A percentile compares a stretch with the other conserved stretches of the same genome.
phyloP scores from a whole-genome alignment of 2,329 filamentous ascomycete genomes.

The Didymella pomorum region DNA sequence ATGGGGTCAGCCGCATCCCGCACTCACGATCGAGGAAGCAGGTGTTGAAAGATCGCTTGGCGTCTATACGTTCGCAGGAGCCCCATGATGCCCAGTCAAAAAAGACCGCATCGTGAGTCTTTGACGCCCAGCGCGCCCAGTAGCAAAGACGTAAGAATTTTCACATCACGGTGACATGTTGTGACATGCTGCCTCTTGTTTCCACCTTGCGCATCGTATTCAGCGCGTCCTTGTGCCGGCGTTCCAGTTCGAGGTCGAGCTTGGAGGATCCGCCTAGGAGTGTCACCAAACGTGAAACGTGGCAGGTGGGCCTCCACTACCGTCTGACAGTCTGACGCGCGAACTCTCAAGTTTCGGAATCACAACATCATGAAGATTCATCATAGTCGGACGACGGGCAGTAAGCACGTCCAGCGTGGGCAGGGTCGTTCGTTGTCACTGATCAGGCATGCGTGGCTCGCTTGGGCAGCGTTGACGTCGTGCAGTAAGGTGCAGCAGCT shows the following conservation, averaged over 20 bases:
- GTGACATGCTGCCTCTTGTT: neutral
- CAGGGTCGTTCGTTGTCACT: constrained; percentile 8
- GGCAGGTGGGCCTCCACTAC: constrained; percentile 27
- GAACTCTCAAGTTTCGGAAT: constrained; percentile 12
- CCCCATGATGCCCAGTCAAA: neutral
- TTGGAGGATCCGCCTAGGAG: constrained; percentile 14
- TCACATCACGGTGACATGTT: neutral
- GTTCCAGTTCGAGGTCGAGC: neutral
- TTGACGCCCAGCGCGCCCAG: neutral
- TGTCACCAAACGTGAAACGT: constrained; percentile 32
- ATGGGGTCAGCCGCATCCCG: constrained; percentile 41
- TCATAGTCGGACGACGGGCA: neutral
- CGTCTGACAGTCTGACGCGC: constrained; percentile 16
- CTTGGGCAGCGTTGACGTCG: constrained; percentile 15
- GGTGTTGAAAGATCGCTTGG: constrained; percentile 7
- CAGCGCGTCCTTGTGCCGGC: constrained; percentile 1
- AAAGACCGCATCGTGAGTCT: neutral
- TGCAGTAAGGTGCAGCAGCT: constrained; percentile 1
- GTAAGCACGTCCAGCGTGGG: neutral
- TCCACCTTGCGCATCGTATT: neutral
- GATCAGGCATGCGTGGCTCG: constrained; percentile 2
- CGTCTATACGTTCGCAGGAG: constrained; percentile 8
- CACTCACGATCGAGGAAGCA: constrained; percentile 19
- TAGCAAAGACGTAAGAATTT: neutral
- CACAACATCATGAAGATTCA: neutral